phyloP scores from a whole-genome alignment of 108 stramenopile genomes.

The Asterionellopsis glacialis region DNA sequence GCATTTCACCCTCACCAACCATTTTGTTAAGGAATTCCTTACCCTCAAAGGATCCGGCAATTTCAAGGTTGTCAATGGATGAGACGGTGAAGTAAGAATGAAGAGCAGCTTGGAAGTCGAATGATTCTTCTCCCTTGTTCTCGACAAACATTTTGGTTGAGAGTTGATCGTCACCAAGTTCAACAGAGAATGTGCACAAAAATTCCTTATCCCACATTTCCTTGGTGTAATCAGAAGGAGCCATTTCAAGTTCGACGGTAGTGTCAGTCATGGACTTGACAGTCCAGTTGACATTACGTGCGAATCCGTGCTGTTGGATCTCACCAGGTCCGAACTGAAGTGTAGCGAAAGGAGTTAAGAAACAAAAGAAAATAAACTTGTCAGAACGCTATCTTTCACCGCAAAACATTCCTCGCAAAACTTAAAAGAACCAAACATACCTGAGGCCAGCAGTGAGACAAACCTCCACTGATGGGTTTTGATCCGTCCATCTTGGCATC shows the following conservation, averaged over 20 bases:
- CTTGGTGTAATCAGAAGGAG: slow-evolving; percentile 87
- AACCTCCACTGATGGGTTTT: slow-evolving; percentile 93
- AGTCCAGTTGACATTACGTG: slow-evolving; percentile 93
- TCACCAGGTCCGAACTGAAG: slow-evolving; percentile 85
- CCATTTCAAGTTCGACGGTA: slow-evolving; percentile 73
- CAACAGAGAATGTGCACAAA: slow-evolving; percentile 77
- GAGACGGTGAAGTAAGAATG: slow-evolving; percentile 96
- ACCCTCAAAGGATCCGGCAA: slow-evolving; percentile 84
- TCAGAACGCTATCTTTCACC: background rate
- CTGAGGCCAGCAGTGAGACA: slow-evolving; percentile 92
- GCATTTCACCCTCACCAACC: slow-evolving; percentile 82
- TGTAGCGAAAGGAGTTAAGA: slow-evolving; percentile 29
- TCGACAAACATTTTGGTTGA: slow-evolving; percentile 84
- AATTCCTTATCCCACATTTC: slow-evolving; percentile 97
- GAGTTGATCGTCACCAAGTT: slow-evolving; percentile 72
- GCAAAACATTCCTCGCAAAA: slow-evolving; percentile 11
- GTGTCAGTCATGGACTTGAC: slow-evolving; percentile 71
- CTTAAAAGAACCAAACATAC: slow-evolving; percentile 36
- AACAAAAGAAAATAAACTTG: background rate
- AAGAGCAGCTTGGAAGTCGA: slow-evolving; percentile 92
- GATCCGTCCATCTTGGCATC: slow-evolving; percentile 97
- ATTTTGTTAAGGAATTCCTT: slow-evolving; percentile 89
- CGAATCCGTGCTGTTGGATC: slow-evolving; percentile 97
- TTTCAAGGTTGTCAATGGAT: slow-evolving; percentile 81
- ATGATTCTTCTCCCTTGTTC: slow-evolving; percentile 80